These are phyloP conservation scores for Micromonas commoda DNA, from an alignment of 139 green algal species.

Conservation along the genomic window DNA sequence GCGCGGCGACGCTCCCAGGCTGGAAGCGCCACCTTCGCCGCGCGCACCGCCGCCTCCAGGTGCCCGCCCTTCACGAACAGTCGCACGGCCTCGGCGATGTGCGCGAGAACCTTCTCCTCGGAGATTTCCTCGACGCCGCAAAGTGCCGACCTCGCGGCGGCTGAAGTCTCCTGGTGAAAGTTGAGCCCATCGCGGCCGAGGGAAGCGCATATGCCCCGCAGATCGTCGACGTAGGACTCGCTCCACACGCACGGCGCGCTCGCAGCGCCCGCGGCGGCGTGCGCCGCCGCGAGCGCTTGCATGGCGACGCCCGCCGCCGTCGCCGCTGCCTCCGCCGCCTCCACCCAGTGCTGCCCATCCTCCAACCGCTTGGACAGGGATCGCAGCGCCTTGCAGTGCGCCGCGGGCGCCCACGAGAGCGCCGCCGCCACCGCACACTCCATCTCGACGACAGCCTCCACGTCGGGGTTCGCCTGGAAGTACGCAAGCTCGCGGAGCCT, in stretches of 20 bases:
- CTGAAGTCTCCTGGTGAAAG: background rate
- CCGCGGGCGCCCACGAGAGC: background rate
- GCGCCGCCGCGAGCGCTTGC: background rate
- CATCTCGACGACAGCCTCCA: background rate
- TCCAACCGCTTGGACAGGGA: slow-evolving; percentile 5
- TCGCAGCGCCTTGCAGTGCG: slow-evolving; percentile 4
- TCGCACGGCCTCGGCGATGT: background rate
- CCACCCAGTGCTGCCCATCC: slow-evolving; percentile 12
- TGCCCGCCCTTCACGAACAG: slow-evolving; percentile 5
- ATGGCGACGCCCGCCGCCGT: slow-evolving; percentile 9
- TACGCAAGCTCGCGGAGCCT: background rate
- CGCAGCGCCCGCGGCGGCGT: background rate
- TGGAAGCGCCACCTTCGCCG: background rate
- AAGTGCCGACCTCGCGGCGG: background rate
- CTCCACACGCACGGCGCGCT: background rate
- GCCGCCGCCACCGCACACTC: background rate
- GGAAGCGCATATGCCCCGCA: background rate
- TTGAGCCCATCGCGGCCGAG: background rate
- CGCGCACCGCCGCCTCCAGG: slow-evolving; percentile 3
- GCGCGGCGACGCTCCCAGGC: slow-evolving; percentile 9
- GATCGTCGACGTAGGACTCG: background rate
- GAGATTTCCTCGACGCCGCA: slow-evolving; percentile 16
- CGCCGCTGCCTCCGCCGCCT: slow-evolving; percentile 4
- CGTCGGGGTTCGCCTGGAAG: background rate
- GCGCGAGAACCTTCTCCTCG: background rate